These are phyloP conservation scores for Boletus sp. DNA, from an alignment of 1,284 basidiomycete genomes.

Conservation along the genomic window DNA sequence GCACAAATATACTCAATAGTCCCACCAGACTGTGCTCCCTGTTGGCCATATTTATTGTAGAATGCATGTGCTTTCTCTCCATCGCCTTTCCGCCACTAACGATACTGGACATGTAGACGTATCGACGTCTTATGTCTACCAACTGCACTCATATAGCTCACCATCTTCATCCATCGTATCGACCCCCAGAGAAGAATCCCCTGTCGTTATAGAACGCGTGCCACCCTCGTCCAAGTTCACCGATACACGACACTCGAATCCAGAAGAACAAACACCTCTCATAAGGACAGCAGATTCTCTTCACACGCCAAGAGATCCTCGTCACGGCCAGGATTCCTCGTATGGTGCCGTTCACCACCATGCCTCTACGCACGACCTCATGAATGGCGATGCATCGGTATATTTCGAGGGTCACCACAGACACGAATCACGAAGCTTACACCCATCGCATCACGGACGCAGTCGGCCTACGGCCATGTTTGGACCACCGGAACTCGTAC, in stretches of 20 bases:
- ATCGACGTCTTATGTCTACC: constrained; percentile 70
- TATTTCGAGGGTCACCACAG: constrained; percentile 42
- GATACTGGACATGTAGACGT: constrained; percentile 41
- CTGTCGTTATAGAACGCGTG: constrained; percentile 12
- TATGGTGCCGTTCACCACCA: constrained; percentile 21
- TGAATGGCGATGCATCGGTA: constrained; percentile 4
- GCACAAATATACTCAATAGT: constrained; percentile 2
- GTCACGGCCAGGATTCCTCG: constrained; percentile 10
- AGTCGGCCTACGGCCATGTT: constrained; percentile 25
- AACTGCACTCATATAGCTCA: constrained; percentile 57
- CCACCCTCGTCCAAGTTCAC: constrained; percentile 7
- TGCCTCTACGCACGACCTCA: constrained; percentile 8
- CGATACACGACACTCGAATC: not conserved
- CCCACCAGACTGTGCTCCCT: constrained; percentile 54
- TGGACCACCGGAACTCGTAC: constrained; percentile 14
- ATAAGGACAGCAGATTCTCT: constrained; percentile 8
- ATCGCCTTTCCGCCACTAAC: not conserved
- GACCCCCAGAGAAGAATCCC: constrained; percentile 15
- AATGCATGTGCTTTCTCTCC: constrained; percentile 50
- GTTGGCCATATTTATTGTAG: constrained; percentile 66
- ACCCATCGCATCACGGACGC: constrained; percentile 37
- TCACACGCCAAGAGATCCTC: constrained; percentile 7
- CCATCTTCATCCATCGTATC: constrained; percentile 41
- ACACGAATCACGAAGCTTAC: constrained; percentile 37
- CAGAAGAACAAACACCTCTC: constrained; percentile 21